These are phyloP conservation scores for Colletotrichum sojae DNA, from an alignment of 2,329 filamentous ascomycete species.

Conservation along the genomic window DNA sequence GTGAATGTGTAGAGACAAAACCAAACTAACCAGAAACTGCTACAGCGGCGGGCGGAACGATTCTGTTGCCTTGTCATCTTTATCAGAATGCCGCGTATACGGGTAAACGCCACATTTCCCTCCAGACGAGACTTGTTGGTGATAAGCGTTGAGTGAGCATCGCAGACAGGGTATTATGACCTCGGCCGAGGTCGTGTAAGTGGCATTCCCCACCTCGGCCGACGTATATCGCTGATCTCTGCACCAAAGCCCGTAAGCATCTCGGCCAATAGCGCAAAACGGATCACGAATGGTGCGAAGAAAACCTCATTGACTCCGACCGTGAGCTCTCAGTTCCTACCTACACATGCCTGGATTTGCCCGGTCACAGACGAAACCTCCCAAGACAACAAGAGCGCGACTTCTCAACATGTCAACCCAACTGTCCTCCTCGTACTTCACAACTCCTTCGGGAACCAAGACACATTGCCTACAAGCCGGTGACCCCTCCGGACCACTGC, in stretches of 20 bases:
- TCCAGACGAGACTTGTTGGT: neutral
- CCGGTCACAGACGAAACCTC: neutral
- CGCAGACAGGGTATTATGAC: neutral
- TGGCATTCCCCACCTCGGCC: neutral
- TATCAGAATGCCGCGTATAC: neutral
- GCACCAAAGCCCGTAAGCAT: too few species aligned
- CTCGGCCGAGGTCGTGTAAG: neutral
- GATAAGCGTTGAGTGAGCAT: neutral
- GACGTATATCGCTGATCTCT: neutral
- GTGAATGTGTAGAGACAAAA: neutral
- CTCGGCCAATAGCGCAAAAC: neutral
- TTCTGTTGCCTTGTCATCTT: neutral
- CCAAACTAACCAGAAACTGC: neutral
- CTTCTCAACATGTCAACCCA: neutral
- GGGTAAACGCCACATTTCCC: too few species aligned
- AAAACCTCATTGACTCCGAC: too few species aligned
- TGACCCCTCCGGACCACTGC: slow-evolving; percentile 43
- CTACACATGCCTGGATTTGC: too few species aligned
- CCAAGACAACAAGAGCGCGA: neutral
- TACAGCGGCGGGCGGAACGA: neutral
- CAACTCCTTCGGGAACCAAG: slow-evolving; percentile 43
- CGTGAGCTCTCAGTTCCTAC: too few species aligned
- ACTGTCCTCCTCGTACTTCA: slow-evolving; percentile 13
- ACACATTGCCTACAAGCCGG: slow-evolving; percentile 47
- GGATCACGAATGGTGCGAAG: neutral